phyloP scores from a whole-genome alignment of 306 rosid species.

The Castanea crenata region DNA sequence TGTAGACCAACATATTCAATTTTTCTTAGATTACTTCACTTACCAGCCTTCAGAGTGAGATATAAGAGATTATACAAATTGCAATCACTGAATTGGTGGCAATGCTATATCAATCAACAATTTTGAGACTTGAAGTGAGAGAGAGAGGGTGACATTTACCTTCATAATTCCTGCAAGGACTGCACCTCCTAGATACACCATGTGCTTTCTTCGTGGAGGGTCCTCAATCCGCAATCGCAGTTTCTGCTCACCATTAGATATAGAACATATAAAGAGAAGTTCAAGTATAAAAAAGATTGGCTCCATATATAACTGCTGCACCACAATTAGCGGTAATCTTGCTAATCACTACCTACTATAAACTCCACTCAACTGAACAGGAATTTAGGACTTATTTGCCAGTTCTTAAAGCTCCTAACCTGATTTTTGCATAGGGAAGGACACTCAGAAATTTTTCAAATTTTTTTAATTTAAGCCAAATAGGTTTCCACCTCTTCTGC shows the following conservation, averaged over 20 bases:
- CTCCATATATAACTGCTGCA: neutral
- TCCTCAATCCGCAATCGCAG: conserved; percentile 91
- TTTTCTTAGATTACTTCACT: conserved; percentile 25
- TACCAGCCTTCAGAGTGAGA: neutral
- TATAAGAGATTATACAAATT: neutral
- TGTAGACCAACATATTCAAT: conserved; percentile 32
- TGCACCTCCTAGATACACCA: conserved; percentile 99
- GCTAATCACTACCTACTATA: neutral
- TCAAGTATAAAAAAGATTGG: neutral
- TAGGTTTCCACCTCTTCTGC: neutral
- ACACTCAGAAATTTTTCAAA: neutral
- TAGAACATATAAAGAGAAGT: conserved; percentile 11
- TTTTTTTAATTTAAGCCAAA: neutral
- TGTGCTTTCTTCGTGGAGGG: conserved; percentile 98
- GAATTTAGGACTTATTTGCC: neutral
- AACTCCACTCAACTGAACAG: neutral
- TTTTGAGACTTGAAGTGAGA: neutral
- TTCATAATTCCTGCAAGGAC: conserved; percentile 99
- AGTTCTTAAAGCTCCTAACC: neutral
- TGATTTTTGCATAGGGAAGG: neutral
- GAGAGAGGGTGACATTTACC: conserved; percentile 40
- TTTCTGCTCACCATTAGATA: conserved; percentile 51
- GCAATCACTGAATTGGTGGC: neutral
- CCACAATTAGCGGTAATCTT: neutral
- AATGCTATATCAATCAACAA: neutral